Evolutionary conservation across 164 flowering plant species (phyloP).

Genomic region (Cinnamomum chago): DNA sequence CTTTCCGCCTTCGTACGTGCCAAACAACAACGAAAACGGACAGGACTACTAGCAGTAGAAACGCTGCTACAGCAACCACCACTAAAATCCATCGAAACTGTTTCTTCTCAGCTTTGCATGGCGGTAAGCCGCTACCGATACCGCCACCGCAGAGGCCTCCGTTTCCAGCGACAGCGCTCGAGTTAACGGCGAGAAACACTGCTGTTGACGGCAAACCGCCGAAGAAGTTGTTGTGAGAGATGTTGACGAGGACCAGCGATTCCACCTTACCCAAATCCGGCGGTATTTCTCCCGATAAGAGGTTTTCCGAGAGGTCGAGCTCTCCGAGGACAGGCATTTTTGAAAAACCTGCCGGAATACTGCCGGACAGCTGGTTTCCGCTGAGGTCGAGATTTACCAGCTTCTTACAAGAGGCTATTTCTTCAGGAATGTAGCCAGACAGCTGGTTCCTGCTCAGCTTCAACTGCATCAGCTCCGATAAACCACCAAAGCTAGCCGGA

Average conservation of each 20-base stretch:
- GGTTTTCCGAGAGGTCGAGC: slow-evolving; percentile 65
- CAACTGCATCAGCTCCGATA: slow-evolving; percentile 51
- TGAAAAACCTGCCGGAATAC: slow-evolving; percentile 45
- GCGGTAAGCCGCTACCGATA: slow-evolving; percentile 43
- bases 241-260: slow-evolving; percentile 61
- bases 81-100: slow-evolving; percentile 38
- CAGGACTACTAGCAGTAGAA: slow-evolving; percentile 14
- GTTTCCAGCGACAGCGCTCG: slow-evolving; percentile 60
- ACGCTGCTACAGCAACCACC: slow-evolving; percentile 23
- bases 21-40: slow-evolving; percentile 9
- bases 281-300: slow-evolving; percentile 61
- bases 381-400: slow-evolving; percentile 65
- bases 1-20: slow-evolving; percentile 21
- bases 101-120: slow-evolving; percentile 39
- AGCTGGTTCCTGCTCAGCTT: slow-evolving; percentile 48
- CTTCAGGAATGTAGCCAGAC: slow-evolving; percentile 56
- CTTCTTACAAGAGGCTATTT: slow-evolving; percentile 52
- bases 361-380: slow-evolving; percentile 51
- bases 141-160: slow-evolving; percentile 53
- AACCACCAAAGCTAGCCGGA: slow-evolving; percentile 38
- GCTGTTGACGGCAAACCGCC: slow-evolving; percentile 66
- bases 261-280: slow-evolving; percentile 40
- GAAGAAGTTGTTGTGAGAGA: slow-evolving; percentile 62
- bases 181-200: slow-evolving; percentile 62
- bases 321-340: slow-evolving; percentile 63